These are phyloP conservation scores for Verticillium longisporum DNA, from an alignment of 2,329 filamentous ascomycete genomes.

Conservation along the genomic window DNA sequence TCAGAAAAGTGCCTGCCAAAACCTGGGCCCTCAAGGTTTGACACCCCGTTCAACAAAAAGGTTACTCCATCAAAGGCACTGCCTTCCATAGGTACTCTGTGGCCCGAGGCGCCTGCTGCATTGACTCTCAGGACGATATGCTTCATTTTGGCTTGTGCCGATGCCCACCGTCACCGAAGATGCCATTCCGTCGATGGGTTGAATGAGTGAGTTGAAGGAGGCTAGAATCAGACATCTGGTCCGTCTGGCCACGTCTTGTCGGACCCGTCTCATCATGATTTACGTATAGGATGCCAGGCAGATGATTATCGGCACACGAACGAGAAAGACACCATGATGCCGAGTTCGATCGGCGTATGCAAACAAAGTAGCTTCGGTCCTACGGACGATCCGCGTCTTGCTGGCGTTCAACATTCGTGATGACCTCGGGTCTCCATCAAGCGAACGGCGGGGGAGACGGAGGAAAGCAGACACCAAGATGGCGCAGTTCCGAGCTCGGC, in stretches of 20 bases:
- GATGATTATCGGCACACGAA: no score
- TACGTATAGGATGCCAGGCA: no score
- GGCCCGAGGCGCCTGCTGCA: no score
- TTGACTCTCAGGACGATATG: no score
- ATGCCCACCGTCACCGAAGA: no score
- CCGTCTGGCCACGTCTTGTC: no score
- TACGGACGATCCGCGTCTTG: not conserved
- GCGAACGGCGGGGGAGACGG: not conserved
- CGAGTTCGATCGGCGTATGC: not conserved
- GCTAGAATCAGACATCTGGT: no score
- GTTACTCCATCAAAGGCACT: not conserved
- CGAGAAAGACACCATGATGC: not conserved
- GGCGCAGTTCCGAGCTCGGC: not conserved
- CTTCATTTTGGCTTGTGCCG: no score
- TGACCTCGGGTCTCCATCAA: not conserved
- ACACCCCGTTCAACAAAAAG: not conserved
- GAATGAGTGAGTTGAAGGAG: no score
- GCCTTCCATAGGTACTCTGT: not conserved
- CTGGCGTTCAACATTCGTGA: not conserved
- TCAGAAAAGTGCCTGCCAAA: not conserved
- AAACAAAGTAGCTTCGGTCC: not conserved
- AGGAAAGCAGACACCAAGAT: not conserved
- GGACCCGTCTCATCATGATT: no score
- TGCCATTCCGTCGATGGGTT: no score
- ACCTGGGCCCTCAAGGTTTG: not conserved